phyloP scores from a whole-genome alignment of 805 yeast genomes.

The Candida corydali region DNA sequence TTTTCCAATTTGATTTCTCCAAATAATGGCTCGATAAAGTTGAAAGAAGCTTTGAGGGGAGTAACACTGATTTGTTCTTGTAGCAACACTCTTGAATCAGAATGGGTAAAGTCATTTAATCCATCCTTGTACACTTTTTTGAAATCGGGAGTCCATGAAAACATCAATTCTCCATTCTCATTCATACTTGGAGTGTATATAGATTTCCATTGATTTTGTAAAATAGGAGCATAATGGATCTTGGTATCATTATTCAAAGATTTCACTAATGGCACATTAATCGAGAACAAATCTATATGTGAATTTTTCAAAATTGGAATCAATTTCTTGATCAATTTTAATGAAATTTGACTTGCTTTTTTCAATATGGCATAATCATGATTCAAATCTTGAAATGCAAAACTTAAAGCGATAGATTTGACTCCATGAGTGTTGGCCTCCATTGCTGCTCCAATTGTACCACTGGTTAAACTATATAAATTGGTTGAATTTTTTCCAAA shows the following conservation, averaged over 20 bases:
- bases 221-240: constrained; percentile 70
- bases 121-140: constrained; percentile 56
- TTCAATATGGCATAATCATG: constrained; percentile 48
- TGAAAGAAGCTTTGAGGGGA: constrained; percentile 64
- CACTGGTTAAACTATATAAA: constrained; percentile 83
- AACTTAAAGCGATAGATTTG: constrained; percentile 76
- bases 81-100: constrained; percentile 69
- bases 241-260: constrained; percentile 54
- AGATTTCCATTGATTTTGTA: constrained; percentile 76
- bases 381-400: constrained; percentile 61
- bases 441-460: constrained; percentile 96
- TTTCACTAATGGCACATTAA: constrained; percentile 75
- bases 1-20: constrained; percentile 55
- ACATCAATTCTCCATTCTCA: constrained; percentile 40
- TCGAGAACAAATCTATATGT: constrained; percentile 66
- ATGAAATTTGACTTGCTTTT: constrained; percentile 66
- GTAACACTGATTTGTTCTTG: constrained; percentile 56
- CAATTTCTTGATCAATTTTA: constrained; percentile 58
- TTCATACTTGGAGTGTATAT: constrained; percentile 40
- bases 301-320: constrained; percentile 34
- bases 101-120: constrained; percentile 35
- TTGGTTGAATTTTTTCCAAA: constrained; percentile 92
- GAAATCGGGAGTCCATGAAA: constrained; percentile 84
- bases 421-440: constrained; percentile 78
- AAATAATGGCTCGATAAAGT: constrained; percentile 42